Base-by-base conservation (phyloP, 768 basidiomycete genomes). In the Suillus fuscotomentosus region DNA sequence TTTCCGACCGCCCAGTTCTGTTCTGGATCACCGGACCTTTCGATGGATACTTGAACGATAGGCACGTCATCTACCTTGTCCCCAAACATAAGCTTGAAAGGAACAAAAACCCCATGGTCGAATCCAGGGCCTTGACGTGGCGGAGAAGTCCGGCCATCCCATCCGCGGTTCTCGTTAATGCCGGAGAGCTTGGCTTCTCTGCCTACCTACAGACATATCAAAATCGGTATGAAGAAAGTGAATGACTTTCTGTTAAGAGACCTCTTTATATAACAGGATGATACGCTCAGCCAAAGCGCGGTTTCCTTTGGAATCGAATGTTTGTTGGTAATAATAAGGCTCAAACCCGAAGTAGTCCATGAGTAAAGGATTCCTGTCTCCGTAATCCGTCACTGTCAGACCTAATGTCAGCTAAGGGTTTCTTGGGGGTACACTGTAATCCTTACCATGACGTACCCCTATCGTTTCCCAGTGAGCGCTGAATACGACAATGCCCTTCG, bases 31-130 rank as follows among this genome's bases (percentile, higher is more conserved):
- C 91, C 68, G 63, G 79, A 84, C 11, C 80, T 77, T 66, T 91
- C 87, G 60, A 92, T 87, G 42, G 86, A 87, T 2, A 85, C 87
- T 76, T 92, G 83, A 22, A 92, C 84, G 69, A 93, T 82, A 3
- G 92, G 92, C 20, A 93, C 76, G 6, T 82, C 80, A 31, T 71
- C 80, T 63, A 87, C 83, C 55, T 83, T 82, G 55, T 87, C 83
- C 8, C 89, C 88, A 69, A 93, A 92, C 91, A 93, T 93, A 65
- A 88, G 72, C 53, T 82, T 79, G 80, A 93, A 91, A 2, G 92
- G 92, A 14, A 94, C 79, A 72, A 92, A 93, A 53, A 92, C 90
- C 27, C 91, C 92, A 69, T 92, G 90, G 70, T 92, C 90, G 0
- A 92, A 75, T 7, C 90, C 91, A 0, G 88, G 84, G 0, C 87